Evolutionary conservation across 2,329 filamentous ascomycete species (phyloP), one percentile per base, ranked within the genome.

Genomic region (Stagonosporopsis vannaccii): DNA sequence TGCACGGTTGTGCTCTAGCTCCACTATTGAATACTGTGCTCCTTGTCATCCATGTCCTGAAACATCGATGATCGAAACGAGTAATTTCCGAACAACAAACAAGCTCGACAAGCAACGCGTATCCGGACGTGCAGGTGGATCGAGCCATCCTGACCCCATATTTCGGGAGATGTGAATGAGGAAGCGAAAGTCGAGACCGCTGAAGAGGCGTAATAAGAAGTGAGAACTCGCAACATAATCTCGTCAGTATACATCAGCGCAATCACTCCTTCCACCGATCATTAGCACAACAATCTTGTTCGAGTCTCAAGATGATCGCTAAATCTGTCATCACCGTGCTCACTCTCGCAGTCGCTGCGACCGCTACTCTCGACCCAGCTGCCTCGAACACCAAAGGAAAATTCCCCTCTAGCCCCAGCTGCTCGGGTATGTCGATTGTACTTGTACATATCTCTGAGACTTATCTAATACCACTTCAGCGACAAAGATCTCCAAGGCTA

Each of bases 371-470:
- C 41, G 62, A 71, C 54, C 75, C 75, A 12, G 72, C 72, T 17
- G 66, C 56, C 33, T 75, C 73, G 19, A 77, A 78, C 65, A 75
- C 74, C 26, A 75, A 76, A 48, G 67, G 64, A 60, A 67, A 70
- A 53, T 69, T 63, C 56, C 75, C 72, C 30, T 61, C 51, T 49
- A 47, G 42, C 1, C 64, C 63, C 7, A 51, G 48, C 35, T 77
- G 75, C 64, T 55, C 64, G 2, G 60, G 66, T 68, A 51, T 22
- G 25, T 17, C 5, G 17, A 9, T 37, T 15, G 8, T 12, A 4
- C 11, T 36, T 19, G 8, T 30, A 0, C 8, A 12, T 7, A 19
- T 6, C n/a, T 17, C 11, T 13, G 32, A 9, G 11, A 6, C 0
- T 6, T 7, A 13, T 25, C 40, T 61, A 33, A 56, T 30, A 12